Evolutionary conservation across 257 asterid genomes (phyloP).

Genomic region (Misopates orontium): DNA sequence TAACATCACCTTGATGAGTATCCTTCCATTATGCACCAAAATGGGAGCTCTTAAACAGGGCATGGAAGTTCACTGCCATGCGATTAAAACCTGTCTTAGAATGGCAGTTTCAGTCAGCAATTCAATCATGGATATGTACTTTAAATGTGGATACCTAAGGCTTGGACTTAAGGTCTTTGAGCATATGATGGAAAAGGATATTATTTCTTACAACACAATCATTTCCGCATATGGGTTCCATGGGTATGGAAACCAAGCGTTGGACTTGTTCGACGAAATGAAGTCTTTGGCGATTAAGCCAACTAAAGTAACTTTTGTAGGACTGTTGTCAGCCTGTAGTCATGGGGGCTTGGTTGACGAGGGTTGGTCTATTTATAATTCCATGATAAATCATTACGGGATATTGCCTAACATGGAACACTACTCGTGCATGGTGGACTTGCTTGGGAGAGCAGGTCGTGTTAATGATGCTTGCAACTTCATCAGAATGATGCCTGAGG

Average conservation of each 20-base stretch:
- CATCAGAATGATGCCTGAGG: constrained; percentile 35
- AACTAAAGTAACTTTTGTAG: constrained; percentile 38
- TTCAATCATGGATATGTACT: constrained; percentile 40
- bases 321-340: constrained; percentile 40
- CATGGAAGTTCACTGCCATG: constrained; percentile 40
- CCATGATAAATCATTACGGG: constrained; percentile 34
- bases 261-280: constrained; percentile 36
- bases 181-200: constrained; percentile 34
- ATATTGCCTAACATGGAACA: constrained; percentile 38
- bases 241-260: constrained; percentile 37
- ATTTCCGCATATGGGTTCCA: constrained; percentile 44
- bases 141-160: constrained; percentile 38
- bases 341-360: constrained; percentile 40
- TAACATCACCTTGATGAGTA: constrained; percentile 36
- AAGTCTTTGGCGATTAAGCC: constrained; percentile 27
- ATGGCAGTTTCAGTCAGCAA: constrained; percentile 30
- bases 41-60: constrained; percentile 39
- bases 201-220: constrained; percentile 37
- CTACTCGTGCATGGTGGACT: constrained; percentile 48
- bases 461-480: constrained; percentile 36
- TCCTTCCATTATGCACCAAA: constrained; percentile 39
- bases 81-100: constrained; percentile 24
- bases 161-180: constrained; percentile 39
- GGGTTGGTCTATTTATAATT: constrained; percentile 32
- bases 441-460: constrained; percentile 46